Percentiles rank a stretch among this genome's conserved stretches.
phyloP scores from a whole-genome alignment of 1,284 basidiomycete species.

The Volvariella volvacea region DNA sequence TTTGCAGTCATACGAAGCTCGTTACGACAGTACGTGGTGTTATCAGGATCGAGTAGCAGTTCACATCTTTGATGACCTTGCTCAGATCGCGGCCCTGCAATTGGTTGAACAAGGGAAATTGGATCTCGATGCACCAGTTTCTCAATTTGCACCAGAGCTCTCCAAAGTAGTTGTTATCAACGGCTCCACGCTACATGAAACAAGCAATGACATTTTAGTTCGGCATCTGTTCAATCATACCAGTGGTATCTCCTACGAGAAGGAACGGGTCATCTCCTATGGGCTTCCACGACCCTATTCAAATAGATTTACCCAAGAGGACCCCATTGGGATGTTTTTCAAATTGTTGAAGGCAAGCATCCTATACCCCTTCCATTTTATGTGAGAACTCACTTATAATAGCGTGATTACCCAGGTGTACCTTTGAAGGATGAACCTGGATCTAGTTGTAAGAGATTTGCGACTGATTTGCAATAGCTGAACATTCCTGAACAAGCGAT shows the following conservation, averaged over 20 bases:
- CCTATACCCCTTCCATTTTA: neutral
- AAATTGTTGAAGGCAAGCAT: neutral
- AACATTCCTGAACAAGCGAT: too few relatives aligned
- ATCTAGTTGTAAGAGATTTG: conserved; percentile 13
- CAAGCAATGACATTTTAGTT: conserved; percentile 10
- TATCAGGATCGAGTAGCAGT: too few relatives aligned
- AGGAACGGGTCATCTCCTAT: neutral
- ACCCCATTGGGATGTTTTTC: conserved; percentile 6
- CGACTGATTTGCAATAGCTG: too few relatives aligned
- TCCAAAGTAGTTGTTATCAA: conserved; percentile 13
- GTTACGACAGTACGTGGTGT: conserved; percentile 17
- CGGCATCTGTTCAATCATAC: conserved; percentile 17
- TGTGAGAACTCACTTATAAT: neutral
- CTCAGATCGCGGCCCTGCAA: conserved; percentile 13
- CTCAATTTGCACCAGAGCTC: conserved; percentile 14
- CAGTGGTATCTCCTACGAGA: conserved; percentile 15
- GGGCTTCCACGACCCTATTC: neutral
- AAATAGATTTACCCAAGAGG: conserved; percentile 4
- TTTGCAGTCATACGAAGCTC: conserved; percentile 25
- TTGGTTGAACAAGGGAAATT: conserved; percentile 17
- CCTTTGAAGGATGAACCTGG: conserved; percentile 19
- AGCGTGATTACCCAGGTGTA: conserved; percentile 11
- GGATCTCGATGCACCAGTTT: conserved; percentile 11
- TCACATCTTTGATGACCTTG: neutral
- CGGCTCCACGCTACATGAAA: conserved; percentile 3